Conservation (phyloP, 305 asterid species). For the Coffea humblotiana region DNA sequence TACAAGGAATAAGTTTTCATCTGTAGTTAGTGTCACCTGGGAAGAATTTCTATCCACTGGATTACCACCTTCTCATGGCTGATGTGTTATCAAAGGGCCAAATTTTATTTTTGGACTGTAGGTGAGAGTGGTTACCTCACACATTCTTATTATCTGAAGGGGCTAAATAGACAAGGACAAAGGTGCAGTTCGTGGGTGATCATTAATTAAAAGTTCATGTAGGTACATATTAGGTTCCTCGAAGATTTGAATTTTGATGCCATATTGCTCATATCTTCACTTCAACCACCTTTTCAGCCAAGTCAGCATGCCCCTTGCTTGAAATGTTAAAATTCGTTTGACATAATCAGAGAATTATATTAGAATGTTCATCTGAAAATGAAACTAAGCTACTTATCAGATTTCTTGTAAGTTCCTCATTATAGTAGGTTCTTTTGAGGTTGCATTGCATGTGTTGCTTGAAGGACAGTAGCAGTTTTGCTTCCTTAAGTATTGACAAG, state of each 20-base stretch:
- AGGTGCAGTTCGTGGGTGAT: neutral
- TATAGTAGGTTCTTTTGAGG: neutral
- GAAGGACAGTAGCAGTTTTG: neutral
- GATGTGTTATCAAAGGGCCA: neutral
- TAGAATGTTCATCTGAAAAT: neutral
- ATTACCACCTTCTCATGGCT: too few species aligned
- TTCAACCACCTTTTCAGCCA: neutral
- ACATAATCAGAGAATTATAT: neutral
- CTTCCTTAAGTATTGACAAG: neutral
- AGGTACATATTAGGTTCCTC: neutral
- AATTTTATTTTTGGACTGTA: neutral
- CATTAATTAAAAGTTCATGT: too few species aligned
- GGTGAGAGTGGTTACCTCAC: too few species aligned
- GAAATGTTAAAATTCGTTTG: neutral
- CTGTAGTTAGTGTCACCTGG: neutral
- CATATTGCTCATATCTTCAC: neutral
- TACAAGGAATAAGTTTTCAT: neutral
- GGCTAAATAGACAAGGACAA: neutral
- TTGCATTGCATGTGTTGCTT: neutral
- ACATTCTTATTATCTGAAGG: neutral
- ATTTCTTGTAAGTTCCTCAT: neutral
- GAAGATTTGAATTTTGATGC: neutral
- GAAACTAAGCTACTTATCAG: neutral
- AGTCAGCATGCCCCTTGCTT: neutral
- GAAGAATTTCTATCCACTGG: neutral